phyloP scores from a whole-genome alignment of 441 rosid species.

The Adansonia gregorii region DNA sequence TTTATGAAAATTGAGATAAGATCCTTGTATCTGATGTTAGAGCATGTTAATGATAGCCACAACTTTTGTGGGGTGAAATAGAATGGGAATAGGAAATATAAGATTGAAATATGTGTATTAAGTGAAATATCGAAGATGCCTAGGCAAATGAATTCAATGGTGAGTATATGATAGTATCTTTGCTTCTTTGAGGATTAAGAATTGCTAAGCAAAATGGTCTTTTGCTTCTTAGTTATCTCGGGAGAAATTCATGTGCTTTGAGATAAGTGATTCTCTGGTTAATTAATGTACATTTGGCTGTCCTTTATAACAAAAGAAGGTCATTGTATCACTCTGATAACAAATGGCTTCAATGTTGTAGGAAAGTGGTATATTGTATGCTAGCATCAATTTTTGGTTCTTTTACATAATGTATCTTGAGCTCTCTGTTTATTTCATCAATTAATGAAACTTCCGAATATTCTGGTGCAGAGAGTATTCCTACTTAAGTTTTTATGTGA shows the following conservation, averaged over 20 bases:
- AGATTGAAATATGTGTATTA: background rate
- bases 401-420: slow-evolving; percentile 17
- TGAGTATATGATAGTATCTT: background rate
- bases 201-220: background rate
- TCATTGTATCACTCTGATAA: background rate
- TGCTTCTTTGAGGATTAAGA: slow-evolving; percentile 3
- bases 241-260: background rate
- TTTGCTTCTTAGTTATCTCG: background rate
- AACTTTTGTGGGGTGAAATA: background rate
- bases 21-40: background rate
- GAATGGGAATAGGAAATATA: slow-evolving; percentile 5
- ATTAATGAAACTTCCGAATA: slow-evolving; percentile 18
- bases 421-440: slow-evolving; percentile 17
- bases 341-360: slow-evolving; percentile 10
- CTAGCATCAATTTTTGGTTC: background rate
- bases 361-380: slow-evolving; percentile 4
- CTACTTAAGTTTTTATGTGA: slow-evolving; percentile 88
- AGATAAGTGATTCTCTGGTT: slow-evolving; percentile 5
- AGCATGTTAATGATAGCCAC: background rate
- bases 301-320: background rate
- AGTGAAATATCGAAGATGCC: slow-evolving; percentile 1
- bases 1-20: slow-evolving; percentile 10
- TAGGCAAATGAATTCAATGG: background rate
- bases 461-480: slow-evolving; percentile 75
- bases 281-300: background rate